phyloP scores from a whole-genome alignment of 2,329 filamentous ascomycete genomes.

The Aureobasidium sp. region DNA sequence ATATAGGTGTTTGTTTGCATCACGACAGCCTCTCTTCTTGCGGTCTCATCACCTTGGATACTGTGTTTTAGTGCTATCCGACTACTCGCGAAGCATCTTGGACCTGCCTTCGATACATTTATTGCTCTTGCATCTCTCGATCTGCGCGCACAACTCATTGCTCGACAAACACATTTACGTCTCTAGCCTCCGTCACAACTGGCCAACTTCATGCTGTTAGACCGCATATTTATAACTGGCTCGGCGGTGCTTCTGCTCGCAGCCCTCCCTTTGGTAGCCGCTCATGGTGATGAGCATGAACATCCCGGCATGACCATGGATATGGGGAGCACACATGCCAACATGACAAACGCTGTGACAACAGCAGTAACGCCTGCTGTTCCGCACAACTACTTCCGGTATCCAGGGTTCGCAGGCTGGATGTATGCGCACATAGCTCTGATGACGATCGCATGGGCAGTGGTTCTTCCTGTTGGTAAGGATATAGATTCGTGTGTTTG shows the following conservation, averaged over 20 bases:
- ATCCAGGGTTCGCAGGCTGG: conserved; percentile 43
- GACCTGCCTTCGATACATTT: background rate
- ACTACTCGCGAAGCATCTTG: background rate
- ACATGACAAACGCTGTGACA: conserved; percentile 13
- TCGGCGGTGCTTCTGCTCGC: conserved; percentile 33
- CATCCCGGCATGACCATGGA: conserved; percentile 16
- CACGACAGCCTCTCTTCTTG: no score
- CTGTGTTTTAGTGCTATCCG: background rate
- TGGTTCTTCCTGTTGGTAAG: conserved; percentile 64
- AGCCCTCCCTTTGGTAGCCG: conserved; percentile 31
- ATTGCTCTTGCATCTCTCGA: background rate
- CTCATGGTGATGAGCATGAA: conserved; percentile 30
- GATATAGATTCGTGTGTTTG: no score
- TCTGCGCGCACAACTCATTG: background rate
- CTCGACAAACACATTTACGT: background rate
- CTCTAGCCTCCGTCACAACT: background rate
- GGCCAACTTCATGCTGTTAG: background rate
- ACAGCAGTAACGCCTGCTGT: conserved; percentile 7
- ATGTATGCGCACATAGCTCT: conserved; percentile 63
- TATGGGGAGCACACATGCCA: conserved; percentile 18
- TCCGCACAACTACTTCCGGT: conserved; percentile 49
- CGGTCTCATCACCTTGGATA: background rate
- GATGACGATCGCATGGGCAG: conserved; percentile 64
- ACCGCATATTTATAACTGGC: background rate
- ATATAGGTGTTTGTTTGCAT: background rate